Evolutionary conservation across 306 rosid species (phyloP), one percentile per base, ranked within the genome.

Genomic region (Rosa lucieae): DNA sequence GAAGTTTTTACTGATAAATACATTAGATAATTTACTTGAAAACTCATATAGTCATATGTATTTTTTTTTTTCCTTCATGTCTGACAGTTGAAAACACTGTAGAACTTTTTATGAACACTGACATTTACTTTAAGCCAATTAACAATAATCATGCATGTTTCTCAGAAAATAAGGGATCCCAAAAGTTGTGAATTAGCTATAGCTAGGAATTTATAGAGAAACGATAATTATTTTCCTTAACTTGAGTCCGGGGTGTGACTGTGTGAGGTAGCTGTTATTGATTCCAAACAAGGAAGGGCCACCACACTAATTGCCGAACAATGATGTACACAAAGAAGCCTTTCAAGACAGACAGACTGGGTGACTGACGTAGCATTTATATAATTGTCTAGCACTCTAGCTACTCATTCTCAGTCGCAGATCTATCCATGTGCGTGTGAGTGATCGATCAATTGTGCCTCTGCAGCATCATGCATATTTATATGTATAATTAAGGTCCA

Each of bases 201-300:
- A 47, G 15, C 52, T 48, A 48, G 52, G 55, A 51, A 61, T 3
- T 10, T 23, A 21, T n/a, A 23, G 15, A 23, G 40, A 3, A 65
- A 14, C 9, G 12, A 35, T 35, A 14, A 6, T 63, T 26, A 4
- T 13, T 5, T 39, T 17, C 5, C n/a, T 37, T 67, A 15, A 0
- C 8, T 66, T 17, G 23, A 39, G 67, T 11, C 42, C 9, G 40
- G 40, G 7, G 67, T 29, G 20, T 13, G 13, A 15, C 8, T 20
- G 65, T 58, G 67, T 5, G 67, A 62, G 67, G 20, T 62, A 35
- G 18, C 18, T 39, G 18, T 11, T 6, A 15, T 37, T 20, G 26
- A 66, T 67, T 8, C 71, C 71, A 67, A 37, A 67, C 71, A 39
- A 67, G 48, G 5, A 37, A 67, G 48, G 71, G 39, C 71, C 71